Evolutionary conservation across 352 stramenopile species (phyloP), one percentile per base, ranked within the genome.

Genomic region (Phytophthora kernoviae): DNA sequence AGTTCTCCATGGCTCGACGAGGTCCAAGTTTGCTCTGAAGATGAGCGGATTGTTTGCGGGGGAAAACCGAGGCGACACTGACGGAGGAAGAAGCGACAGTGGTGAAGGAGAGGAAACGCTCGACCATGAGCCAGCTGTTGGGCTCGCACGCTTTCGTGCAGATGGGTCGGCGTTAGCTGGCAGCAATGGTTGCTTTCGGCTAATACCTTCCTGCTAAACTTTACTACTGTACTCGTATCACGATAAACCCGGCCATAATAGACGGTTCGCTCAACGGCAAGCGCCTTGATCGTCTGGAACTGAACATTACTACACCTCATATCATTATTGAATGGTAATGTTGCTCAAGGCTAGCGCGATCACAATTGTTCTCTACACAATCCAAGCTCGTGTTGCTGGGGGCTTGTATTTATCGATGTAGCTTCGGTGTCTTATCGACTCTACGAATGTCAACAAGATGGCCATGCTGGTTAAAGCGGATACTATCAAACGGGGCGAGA

Each of bases 101-200:
- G n/a, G 4, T 14, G n/a, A n/a, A 62, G 24, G 54, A 62, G 37
- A 37, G 26, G 22, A 54, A 54, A 24, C 42, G 42, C 7, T 33
- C 21, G 18, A 27, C 22, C 5, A 33, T 14, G 42, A 34, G 2
- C 20, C 4, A 48, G 9, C 7, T 34, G 42, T 17, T 48, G 42
- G 42, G 42, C 42, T 48, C 22, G 7, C 18, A 48, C 21, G 42
- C 42, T 12, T 48, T 48, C 21, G 22, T 48, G 18, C 42, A 48
- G 6, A 48, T 48, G 42, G 42, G 42, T 6, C 42, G 42, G 1
- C 42, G 42, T 21, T 48, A 32, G 15, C n/a, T 10, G 8, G 20
- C 33, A 18, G 12, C n/a, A 45, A 11, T 21, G 10, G 7, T 14
- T 11, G 3, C 15, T 22, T 5, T 26, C 15, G 9, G 33, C 10